Percentiles rank a stretch among this genome's conserved stretches.
Conservation (phyloP, 768 basidiomycete species). For the Podaxis sp. region DNA sequence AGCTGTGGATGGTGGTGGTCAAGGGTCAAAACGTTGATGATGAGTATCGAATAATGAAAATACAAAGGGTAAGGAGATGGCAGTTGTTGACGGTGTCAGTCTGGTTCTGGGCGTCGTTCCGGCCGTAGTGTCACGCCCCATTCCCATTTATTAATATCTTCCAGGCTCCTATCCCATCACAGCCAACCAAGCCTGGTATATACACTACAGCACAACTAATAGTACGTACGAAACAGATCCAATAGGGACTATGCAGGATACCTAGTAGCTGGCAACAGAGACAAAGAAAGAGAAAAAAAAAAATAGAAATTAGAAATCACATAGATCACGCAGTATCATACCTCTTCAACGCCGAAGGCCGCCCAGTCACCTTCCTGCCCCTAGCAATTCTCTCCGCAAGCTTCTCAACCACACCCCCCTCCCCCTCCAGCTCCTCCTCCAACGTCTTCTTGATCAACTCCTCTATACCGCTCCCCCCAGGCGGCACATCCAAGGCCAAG, state of each 20-base stretch:
- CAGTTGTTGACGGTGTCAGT: not conserved
- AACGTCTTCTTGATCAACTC: slow-evolving; percentile 60
- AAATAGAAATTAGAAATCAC: not conserved
- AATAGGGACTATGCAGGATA: too few relatives aligned
- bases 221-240: too few relatives aligned
- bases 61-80: not conserved
- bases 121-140: not conserved
- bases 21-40: too few relatives aligned
- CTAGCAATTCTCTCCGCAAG: slow-evolving; percentile 60
- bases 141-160: slow-evolving; percentile 2
- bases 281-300: not conserved
- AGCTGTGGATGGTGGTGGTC: not conserved
- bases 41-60: not conserved
- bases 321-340: slow-evolving; percentile 44
- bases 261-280: too few relatives aligned
- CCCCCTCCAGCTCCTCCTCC: slow-evolving; percentile 53
- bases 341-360: slow-evolving; percentile 59
- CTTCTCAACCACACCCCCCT: slow-evolving; percentile 33
- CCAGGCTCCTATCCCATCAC: not conserved
- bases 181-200: not conserved
- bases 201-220: not conserved
- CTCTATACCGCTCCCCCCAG: slow-evolving; percentile 54
- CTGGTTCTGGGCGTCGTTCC: too few relatives aligned
- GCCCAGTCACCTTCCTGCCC: slow-evolving; percentile 42
- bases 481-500: slow-evolving; percentile 26